Base-by-base conservation (phyloP, 768 basidiomycete species). In the Mycena pura region DNA sequence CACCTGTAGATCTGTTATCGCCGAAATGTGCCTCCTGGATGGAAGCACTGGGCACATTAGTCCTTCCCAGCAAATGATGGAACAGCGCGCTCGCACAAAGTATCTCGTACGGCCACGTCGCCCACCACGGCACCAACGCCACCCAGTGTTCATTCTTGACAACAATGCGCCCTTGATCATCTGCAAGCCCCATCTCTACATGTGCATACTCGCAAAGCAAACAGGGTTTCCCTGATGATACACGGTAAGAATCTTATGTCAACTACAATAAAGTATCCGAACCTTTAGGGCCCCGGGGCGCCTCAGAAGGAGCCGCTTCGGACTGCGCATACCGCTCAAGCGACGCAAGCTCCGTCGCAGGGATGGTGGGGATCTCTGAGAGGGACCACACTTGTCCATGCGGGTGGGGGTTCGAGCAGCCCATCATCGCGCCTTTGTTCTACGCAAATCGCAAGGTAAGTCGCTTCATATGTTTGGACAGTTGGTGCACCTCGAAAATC, bases 341-440 rank as follows among this genome's bases (percentile, higher is more conserved):
- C 34, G 84, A 85, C 2, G 68, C 68, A 6, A 95, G 76, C 69
- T 94, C 93, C 51, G 79, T 86, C 2, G 87, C 80, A 1, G 92
- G 88, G 24, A 91, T 73, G 1, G 86, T 84, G 1, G 93, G 94
- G 7, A 95, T 76, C 15, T 79, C 79, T 3, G 90, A 91, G 5
- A 89, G 74, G 3, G 92, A 90, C 92, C 93, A 94, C 15, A 89
- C 86, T 74, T 97, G 95, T 21, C 94, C 93, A 72, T 96, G 95
- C 0, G 95, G 94, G 72, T 96, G 95, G 24, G 94, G 93, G 70
- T 96, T 96, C 7, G 91, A 93, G 70, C 93, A 96, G 11, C 95
- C 95, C 95, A 96, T 96, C 80, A 94, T 95, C 3, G 89, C 76
- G 3, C 95, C 95, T 76, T 95, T 96, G 74, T 95, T 95, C 89